phyloP scores from a whole-genome alignment of 345 rosid genomes.

The Pistacia integerrima region DNA sequence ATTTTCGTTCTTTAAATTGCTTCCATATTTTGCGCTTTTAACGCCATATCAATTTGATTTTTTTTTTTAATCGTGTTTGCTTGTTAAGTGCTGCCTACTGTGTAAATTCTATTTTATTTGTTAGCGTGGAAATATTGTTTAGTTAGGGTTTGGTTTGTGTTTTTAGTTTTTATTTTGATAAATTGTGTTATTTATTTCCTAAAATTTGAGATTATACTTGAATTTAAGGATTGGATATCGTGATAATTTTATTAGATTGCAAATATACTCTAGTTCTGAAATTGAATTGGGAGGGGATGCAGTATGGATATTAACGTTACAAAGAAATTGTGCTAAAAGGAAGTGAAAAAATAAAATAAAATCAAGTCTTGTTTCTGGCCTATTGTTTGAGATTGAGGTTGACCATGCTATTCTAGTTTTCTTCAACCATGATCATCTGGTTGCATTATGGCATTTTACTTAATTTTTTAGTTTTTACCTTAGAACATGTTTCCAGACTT shows the following conservation, averaged over 20 bases:
- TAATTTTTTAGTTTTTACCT: background rate
- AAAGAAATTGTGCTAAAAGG: too few relatives aligned
- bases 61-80: background rate
- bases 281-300: too few relatives aligned
- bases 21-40: background rate
- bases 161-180: background rate
- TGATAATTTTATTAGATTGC: too few relatives aligned
- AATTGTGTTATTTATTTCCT: background rate
- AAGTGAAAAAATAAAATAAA: too few relatives aligned
- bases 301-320: too few relatives aligned
- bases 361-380: too few relatives aligned
- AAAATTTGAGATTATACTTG: background rate
- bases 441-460: background rate
- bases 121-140: background rate
- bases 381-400: too few relatives aligned
- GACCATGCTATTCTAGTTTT: too few relatives aligned
- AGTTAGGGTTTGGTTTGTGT: constrained; percentile 15
- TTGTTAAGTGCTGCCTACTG: background rate
- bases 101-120: background rate
- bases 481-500: background rate
- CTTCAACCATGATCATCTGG: background rate
- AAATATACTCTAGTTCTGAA: too few relatives aligned
- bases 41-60: background rate
- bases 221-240: too few relatives aligned
- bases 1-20: background rate